A percentile compares a stretch with the other conserved stretches of the same genome.
Conservation (phyloP, 345 rosid species). For the Mercurialis annua region DNA sequence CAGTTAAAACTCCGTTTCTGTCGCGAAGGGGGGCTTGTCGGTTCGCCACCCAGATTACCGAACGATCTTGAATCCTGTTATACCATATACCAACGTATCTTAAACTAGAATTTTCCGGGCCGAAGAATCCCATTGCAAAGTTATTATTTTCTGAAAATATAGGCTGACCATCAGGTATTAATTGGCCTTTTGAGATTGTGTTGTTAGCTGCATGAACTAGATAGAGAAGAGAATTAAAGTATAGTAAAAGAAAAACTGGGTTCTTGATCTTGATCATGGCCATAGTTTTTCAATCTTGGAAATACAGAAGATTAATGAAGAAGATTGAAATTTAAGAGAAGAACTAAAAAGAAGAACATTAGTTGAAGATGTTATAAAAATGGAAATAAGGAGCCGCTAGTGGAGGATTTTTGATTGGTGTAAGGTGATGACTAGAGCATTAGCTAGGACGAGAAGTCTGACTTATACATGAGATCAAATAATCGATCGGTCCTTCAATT, state of each 20-base stretch:
- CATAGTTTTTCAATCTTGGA: slow-evolving; percentile 17
- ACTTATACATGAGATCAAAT: no score
- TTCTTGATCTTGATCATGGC: background rate
- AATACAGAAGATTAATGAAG: background rate
- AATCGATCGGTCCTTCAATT: no score
- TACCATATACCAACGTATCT: slow-evolving; percentile 72
- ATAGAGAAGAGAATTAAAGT: slow-evolving; percentile 23
- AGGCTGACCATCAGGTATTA: slow-evolving; percentile 43
- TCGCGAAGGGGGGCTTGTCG: slow-evolving; percentile 47
- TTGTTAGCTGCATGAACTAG: slow-evolving; percentile 22
- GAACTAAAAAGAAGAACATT: background rate
- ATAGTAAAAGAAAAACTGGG: slow-evolving; percentile 22
- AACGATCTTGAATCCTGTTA: slow-evolving; percentile 25
- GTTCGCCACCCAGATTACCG: slow-evolving; percentile 72
- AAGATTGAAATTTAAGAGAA: background rate
- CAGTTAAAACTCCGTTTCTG: slow-evolving; percentile 37
- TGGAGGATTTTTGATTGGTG: background rate
- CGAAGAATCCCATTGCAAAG: slow-evolving; percentile 65
- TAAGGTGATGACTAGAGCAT: background rate
- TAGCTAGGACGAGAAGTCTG: slow-evolving; percentile 14
- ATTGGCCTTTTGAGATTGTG: slow-evolving; percentile 35
- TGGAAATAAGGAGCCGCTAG: background rate
- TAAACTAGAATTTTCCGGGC: slow-evolving; percentile 36
- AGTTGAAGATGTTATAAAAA: background rate
- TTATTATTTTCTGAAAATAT: slow-evolving; percentile 28